These are phyloP conservation scores for Peronospora farinosa DNA, from an alignment of 352 stramenopile genomes.

Conservation along the genomic window DNA sequence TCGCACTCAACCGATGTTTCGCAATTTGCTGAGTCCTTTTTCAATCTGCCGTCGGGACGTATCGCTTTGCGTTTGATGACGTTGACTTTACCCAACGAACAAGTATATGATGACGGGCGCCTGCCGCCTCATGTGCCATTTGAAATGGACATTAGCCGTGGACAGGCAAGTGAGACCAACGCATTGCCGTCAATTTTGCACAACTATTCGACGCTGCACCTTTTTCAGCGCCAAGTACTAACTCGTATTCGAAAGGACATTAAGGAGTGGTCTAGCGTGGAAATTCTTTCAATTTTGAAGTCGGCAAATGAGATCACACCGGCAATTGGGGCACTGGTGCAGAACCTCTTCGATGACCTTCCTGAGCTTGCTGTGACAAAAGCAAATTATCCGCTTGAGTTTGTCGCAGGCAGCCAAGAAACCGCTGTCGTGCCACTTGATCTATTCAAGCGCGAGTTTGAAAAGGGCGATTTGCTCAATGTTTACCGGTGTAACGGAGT, in stretches of 20 bases:
- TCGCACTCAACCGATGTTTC: conserved; percentile 26
- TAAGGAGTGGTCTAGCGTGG: conserved; percentile 78
- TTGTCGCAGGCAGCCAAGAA: conserved; percentile 61
- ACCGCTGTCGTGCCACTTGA: conserved; percentile 44
- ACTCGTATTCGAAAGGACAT: conserved; percentile 61
- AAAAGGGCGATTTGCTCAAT: conserved; percentile 33
- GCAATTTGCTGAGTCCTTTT: conserved; percentile 54
- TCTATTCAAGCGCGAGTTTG: conserved; percentile 61
- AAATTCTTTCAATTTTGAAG: conserved; percentile 76
- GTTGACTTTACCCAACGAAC: conserved; percentile 71
- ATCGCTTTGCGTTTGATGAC: conserved; percentile 73
- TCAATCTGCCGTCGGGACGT: conserved; percentile 29
- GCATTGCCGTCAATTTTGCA: conserved; percentile 29
- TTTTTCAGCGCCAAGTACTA: conserved; percentile 72
- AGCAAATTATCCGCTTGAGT: conserved; percentile 63
- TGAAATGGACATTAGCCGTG: conserved; percentile 43
- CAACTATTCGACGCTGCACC: conserved; percentile 53
- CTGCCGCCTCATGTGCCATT: conserved; percentile 39
- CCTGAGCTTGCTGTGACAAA: conserved; percentile 51
- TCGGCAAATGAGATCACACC: conserved; percentile 59
- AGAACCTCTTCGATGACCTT: conserved; percentile 68
- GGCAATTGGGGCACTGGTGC: conserved; percentile 53
- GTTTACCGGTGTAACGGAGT: conserved; percentile 52
- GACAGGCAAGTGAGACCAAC: conserved; percentile 13
- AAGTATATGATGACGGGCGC: conserved; percentile 42